Base-by-base conservation (phyloP, 2,329 filamentous ascomycete genomes). In the Fusarium udum region DNA sequence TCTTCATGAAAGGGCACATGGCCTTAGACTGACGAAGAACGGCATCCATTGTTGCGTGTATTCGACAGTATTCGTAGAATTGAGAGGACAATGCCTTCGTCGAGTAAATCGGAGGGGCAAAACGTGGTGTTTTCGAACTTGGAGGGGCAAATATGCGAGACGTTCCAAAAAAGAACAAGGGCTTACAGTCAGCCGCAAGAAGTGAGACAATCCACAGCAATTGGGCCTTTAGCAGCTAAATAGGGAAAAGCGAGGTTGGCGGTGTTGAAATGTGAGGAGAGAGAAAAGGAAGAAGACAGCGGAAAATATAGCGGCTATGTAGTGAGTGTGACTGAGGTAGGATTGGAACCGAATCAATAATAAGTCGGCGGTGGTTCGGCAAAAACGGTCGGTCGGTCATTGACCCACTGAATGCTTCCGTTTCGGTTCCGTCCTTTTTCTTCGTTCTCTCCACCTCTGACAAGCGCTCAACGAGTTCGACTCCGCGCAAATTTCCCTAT, bases 1-100 rank as follows among this genome's bases (percentile, higher is more conserved):
- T 94, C 88, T 95, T 95, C 84, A 99, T 88, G 86, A 99, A 99
- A 63, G 96, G 96, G 86, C 96, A 99, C 92, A 99, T 93, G 82
- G 93, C 91, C 88, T 95, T 95, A 82, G 95, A 98, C 85, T 98
- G 95, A 83, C 94, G 94, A 79, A 98, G 91, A 78, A 98, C 91
- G 79, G 93, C 90, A 88, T 99, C 96, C 96, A 99, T 99, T 69
- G 31, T 61, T 75, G 61, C 61, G 68, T 80, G 71, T 81, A 75
- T 68, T 39, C 40, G 39, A 56, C 37, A 40, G 45, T 37, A 32
- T 46, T 56, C 42, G 48, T 45, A 56, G 37, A 65, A 55, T 59
- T 67, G 63, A 40, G 60, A 59, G 48, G 46, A 22, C 59, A 61
- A 61, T 56, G 63, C 49, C 52, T 46, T 74, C 37, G 67, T 55